Percentiles rank a stretch among this genome's conserved stretches.
Conservation (phyloP, 768 basidiomycete species). For the Phlegmacium glaucopus region DNA sequence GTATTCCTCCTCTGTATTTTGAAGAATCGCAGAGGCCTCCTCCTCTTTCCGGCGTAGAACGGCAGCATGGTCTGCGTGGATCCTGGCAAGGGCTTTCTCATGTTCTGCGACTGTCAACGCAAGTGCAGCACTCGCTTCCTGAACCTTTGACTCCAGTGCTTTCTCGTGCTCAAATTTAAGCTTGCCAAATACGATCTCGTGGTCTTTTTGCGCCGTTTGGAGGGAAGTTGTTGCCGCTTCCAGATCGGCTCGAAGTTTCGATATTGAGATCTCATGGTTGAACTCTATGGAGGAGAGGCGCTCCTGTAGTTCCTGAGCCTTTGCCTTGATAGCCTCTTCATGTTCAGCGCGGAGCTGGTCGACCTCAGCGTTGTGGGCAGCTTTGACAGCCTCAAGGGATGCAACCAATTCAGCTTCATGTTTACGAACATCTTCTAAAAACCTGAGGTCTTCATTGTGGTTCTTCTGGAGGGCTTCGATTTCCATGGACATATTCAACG, state of each 20-base stretch:
- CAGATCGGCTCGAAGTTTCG: slow-evolving; percentile 41
- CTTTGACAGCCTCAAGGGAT: slow-evolving; percentile 48
- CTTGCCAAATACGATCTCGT: slow-evolving; percentile 57
- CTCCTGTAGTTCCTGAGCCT: slow-evolving; percentile 40
- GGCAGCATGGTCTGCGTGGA: slow-evolving; percentile 51
- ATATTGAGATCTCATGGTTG: slow-evolving; percentile 29
- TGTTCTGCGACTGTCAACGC: slow-evolving; percentile 51
- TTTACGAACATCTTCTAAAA: slow-evolving; percentile 52
- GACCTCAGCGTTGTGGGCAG: slow-evolving; percentile 44
- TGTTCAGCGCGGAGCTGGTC: slow-evolving; percentile 51
- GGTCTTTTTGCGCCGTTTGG: slow-evolving; percentile 49
- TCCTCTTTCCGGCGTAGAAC: slow-evolving; percentile 60
- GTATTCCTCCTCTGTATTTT: slow-evolving; percentile 76
- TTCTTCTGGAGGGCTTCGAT: slow-evolving; percentile 69
- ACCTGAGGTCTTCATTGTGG: slow-evolving; percentile 48
- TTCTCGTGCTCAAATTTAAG: slow-evolving; percentile 52
- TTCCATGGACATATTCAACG: slow-evolving; percentile 85
- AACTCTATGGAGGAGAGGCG: slow-evolving; percentile 44
- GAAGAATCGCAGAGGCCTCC: slow-evolving; percentile 50
- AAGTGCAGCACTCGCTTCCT: slow-evolving; percentile 52
- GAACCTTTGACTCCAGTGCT: slow-evolving; percentile 47
- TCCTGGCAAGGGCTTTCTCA: slow-evolving; percentile 44
- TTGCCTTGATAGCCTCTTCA: slow-evolving; percentile 34
- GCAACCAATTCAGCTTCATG: slow-evolving; percentile 55
- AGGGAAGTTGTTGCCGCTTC: slow-evolving; percentile 38